Evolutionary conservation across 2,329 filamentous ascomycete genomes (phyloP).

Genomic region (Capronia epimyces): DNA sequence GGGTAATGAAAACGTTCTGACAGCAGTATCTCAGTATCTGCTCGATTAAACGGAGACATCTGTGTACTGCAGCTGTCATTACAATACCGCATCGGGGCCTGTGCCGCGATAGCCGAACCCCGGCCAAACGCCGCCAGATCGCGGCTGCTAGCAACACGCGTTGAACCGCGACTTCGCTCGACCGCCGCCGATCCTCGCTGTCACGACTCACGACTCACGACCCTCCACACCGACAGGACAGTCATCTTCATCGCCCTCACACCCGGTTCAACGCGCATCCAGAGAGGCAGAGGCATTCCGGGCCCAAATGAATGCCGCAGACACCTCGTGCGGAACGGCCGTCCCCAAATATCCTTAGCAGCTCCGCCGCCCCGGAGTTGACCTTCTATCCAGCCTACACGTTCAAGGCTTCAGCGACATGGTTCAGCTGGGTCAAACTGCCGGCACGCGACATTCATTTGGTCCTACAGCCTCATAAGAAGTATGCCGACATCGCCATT

Average conservation of each 20-base stretch:
- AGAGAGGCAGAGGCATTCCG: too few species aligned
- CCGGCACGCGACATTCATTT: constrained; percentile 50
- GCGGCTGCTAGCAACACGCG: not conserved
- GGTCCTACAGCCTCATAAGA: constrained; percentile 14
- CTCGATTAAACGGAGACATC: not conserved
- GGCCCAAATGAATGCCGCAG: constrained; percentile 4
- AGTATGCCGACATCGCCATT: constrained; percentile 18
- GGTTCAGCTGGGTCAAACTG: constrained; percentile 59
- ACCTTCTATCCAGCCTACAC: constrained; percentile 55
- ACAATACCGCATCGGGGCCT: not conserved
- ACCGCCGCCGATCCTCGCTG: not conserved
- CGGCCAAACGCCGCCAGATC: not conserved
- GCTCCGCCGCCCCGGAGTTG: constrained; percentile 13
- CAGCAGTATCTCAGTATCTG: not conserved
- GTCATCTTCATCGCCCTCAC: not conserved
- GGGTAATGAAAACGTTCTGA: not conserved
- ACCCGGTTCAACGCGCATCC: too few species aligned
- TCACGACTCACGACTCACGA: not conserved
- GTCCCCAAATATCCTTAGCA: not conserved
- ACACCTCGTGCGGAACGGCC: not conserved
- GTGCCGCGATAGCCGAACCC: constrained; percentile 1
- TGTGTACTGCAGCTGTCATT: not conserved
- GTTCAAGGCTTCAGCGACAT: constrained; percentile 57
- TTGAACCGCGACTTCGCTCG: not conserved
- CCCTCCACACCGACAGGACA: not conserved